A percentile compares a stretch with the other conserved stretches of the same genome.
phyloP scores from a whole-genome alignment of 371 early-diverging fungal species.

The Mortierella sp. region DNA sequence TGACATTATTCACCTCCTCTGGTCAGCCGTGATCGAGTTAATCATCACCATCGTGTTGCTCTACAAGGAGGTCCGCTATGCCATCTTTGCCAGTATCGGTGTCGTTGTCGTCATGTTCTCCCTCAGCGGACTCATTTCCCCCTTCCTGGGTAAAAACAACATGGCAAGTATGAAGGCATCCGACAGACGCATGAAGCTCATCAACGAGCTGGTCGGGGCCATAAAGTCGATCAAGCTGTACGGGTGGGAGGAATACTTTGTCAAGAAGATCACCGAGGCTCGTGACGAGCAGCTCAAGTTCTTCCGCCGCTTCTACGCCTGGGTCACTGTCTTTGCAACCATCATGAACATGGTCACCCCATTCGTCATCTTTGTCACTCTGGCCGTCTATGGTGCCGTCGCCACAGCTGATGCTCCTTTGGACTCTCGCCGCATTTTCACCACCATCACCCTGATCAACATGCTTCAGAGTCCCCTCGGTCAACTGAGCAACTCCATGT shows the following conservation, averaged over 20 bases:
- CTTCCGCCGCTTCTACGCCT: slow-evolving; percentile 50
- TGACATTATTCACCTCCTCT: slow-evolving; percentile 55
- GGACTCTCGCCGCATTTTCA: slow-evolving; percentile 66
- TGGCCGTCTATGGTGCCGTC: slow-evolving; percentile 64
- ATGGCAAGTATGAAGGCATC: slow-evolving; percentile 47
- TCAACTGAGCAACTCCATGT: slow-evolving; percentile 60
- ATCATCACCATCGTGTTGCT: slow-evolving; percentile 80
- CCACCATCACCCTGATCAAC: slow-evolving; percentile 87
- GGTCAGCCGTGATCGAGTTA: slow-evolving; percentile 90
- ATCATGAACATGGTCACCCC: slow-evolving; percentile 55
- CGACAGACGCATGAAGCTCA: slow-evolving; percentile 59
- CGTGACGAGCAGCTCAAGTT: slow-evolving; percentile 63
- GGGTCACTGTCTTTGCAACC: slow-evolving; percentile 34
- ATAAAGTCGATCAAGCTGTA: slow-evolving; percentile 65
- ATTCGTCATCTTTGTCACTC: slow-evolving; percentile 65
- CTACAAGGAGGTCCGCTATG: slow-evolving; percentile 60
- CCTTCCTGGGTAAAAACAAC: slow-evolving; percentile 9
- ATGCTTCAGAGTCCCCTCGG: slow-evolving; percentile 88
- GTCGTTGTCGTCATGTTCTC: slow-evolving; percentile 13
- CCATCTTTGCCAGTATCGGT: slow-evolving; percentile 42
- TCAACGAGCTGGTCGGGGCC: slow-evolving; percentile 53
- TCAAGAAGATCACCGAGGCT: slow-evolving; percentile 61
- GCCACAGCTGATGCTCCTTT: slow-evolving; percentile 67
- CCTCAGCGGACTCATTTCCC: slow-evolving; percentile 10
- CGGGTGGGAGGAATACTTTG: slow-evolving; percentile 69